phyloP scores from a whole-genome alignment of 495 filamentous ascomycete genomes.

The Chaetomium cochliodes region DNA sequence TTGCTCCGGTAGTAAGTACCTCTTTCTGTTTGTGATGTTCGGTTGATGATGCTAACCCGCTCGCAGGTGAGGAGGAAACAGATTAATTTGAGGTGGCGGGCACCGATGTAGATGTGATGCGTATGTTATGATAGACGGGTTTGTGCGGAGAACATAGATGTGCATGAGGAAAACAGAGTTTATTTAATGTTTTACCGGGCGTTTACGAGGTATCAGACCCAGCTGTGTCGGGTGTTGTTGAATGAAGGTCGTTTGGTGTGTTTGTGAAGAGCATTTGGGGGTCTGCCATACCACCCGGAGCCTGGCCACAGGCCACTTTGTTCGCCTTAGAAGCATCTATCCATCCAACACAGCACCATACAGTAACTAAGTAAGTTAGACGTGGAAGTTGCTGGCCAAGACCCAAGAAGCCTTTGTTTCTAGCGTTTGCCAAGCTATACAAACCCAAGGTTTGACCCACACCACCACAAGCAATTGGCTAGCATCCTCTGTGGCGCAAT shows the following conservation, averaged over 20 bases:
- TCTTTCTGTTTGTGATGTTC: not conserved
- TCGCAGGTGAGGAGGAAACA: constrained; percentile 32
- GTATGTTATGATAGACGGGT: not conserved
- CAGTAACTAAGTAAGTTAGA: too few relatives aligned
- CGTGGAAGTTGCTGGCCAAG: too few relatives aligned
- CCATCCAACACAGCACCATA: too few relatives aligned
- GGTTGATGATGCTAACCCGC: constrained; percentile 8
- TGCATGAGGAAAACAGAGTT: not conserved
- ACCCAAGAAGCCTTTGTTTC: too few relatives aligned
- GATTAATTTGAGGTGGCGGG: constrained; percentile 32
- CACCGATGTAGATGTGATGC: constrained; percentile 24
- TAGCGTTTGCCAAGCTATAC: too few relatives aligned
- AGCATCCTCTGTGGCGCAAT: constrained; percentile 22
- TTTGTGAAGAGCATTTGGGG: too few relatives aligned
- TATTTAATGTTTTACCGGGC: not conserved
- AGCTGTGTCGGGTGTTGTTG: not conserved
- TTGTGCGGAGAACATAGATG: not conserved
- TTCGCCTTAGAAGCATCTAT: too few relatives aligned
- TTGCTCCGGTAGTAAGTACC: constrained; percentile 82
- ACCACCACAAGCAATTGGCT: not conserved
- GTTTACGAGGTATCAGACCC: not conserved
- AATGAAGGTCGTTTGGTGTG: too few relatives aligned
- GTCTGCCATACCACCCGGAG: too few relatives aligned
- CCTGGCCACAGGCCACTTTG: too few relatives aligned
- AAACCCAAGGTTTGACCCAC: not conserved